These are phyloP conservation scores for Eucalyptus rudis DNA, from an alignment of 345 rosid species.

Conservation along the genomic window DNA sequence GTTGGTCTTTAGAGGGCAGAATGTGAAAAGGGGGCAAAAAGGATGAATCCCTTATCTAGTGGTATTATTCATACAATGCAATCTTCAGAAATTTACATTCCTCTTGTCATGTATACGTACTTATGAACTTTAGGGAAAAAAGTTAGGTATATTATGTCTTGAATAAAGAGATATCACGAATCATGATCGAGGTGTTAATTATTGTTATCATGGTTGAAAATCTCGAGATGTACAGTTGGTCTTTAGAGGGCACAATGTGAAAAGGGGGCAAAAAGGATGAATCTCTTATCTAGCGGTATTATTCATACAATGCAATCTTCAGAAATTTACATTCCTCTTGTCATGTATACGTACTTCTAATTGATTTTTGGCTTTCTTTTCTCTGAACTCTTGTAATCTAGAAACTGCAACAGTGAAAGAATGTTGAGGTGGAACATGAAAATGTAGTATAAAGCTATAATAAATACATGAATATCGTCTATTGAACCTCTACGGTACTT, in stretches of 20 bases:
- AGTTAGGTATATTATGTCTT: neutral
- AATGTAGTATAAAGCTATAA: neutral
- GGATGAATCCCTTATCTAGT: neutral
- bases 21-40: neutral
- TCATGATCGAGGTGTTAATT: neutral
- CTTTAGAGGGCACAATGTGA: neutral
- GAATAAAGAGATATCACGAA: neutral
- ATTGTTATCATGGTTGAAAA: neutral
- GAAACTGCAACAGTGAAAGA: neutral
- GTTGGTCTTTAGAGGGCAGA: neutral
- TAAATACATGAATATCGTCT: neutral
- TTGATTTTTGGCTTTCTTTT: neutral
- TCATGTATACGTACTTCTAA: neutral
- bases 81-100: neutral
- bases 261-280: neutral
- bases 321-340: neutral
- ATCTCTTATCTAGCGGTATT: neutral
- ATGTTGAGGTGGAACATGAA: neutral
- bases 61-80: neutral
- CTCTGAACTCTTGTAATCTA: neutral
- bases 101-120: neutral
- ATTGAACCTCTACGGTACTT: neutral
- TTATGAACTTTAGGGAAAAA: slow-evolving; percentile 13
- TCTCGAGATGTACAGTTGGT: neutral
- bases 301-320: neutral